Evolutionary conservation across 345 rosid genomes (phyloP).

Genomic region (Limnanthes douglasii): DNA sequence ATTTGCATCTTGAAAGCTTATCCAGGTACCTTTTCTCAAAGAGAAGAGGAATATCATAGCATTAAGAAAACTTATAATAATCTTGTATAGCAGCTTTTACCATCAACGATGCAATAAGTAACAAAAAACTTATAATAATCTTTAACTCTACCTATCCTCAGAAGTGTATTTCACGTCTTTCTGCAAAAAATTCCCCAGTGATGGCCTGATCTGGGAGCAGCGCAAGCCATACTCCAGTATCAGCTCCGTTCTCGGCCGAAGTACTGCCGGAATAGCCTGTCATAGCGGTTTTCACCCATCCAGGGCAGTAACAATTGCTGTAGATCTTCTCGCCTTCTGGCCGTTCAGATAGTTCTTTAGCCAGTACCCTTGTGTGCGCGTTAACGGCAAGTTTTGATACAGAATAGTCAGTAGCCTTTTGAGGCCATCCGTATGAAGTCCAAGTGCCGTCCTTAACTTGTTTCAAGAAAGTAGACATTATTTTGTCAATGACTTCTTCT

Average conservation of each 20-base stretch:
- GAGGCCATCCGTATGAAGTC: slow-evolving; percentile 90
- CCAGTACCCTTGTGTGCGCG: slow-evolving; percentile 54
- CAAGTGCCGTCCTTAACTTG: slow-evolving; percentile 73
- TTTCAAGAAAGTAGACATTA: slow-evolving; percentile 40
- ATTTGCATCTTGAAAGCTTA: no score
- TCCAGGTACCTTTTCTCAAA: no score
- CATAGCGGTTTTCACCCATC: slow-evolving; percentile 96
- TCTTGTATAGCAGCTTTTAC: no score
- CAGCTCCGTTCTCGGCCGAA: slow-evolving; percentile 73
- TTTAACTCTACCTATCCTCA: slow-evolving; percentile 7
- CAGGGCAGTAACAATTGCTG: slow-evolving; percentile 87
- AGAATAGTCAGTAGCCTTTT: slow-evolving; percentile 61
- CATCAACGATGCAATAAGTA: no score
- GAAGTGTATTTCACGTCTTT: slow-evolving; percentile 75
- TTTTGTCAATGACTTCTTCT: slow-evolving; percentile 52
- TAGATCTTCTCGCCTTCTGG: slow-evolving; percentile 68
- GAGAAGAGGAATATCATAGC: no score
- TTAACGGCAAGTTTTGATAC: slow-evolving; percentile 87
- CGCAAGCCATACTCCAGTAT: slow-evolving; percentile 91
- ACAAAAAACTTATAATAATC: no score
- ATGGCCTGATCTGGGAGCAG: slow-evolving; percentile 66
- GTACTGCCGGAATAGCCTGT: slow-evolving; percentile 87
- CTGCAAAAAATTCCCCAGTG: slow-evolving; percentile 80
- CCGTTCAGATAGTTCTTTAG: slow-evolving; percentile 35
- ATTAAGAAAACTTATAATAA: no score